phyloP scores from a whole-genome alignment of 495 filamentous ascomycete species.

The Daldinia caldariorum region DNA sequence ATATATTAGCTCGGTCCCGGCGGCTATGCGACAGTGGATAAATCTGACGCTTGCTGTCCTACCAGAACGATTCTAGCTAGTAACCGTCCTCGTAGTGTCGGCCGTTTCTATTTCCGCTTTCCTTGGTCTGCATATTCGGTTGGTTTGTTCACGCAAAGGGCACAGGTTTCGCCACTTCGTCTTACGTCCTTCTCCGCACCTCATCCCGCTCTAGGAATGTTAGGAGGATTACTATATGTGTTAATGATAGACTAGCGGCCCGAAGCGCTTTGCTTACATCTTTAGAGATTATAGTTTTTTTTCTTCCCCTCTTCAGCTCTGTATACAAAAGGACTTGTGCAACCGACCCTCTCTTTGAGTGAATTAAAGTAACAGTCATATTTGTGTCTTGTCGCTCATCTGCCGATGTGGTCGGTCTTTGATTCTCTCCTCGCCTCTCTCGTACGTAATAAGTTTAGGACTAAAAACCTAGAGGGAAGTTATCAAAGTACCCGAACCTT shows the following conservation, averaged over 20 bases:
- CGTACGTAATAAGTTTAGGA: conserved; percentile 1
- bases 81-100: not conserved
- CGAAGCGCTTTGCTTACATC: not conserved
- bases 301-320: too few relatives aligned
- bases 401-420: not conserved
- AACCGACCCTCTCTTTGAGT: not conserved
- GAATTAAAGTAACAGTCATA: conserved; percentile 2
- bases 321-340: conserved; percentile 17
- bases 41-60: not conserved
- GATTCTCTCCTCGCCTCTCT: not conserved
- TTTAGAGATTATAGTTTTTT: not conserved
- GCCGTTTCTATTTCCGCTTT: not conserved
- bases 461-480: not conserved
- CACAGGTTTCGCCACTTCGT: conserved; percentile 10
- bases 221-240: conserved; percentile 24
- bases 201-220: conserved; percentile 26
- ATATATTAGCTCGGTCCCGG: conserved; percentile 1
- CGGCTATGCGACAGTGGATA: not conserved
- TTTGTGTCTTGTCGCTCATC: not conserved
- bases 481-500: not conserved
- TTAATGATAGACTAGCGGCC: not conserved
- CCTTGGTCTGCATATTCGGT: conserved; percentile 1
- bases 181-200: conserved; percentile 29
- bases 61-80: not conserved
- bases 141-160: not conserved